phyloP scores from a whole-genome alignment of 192 early-diverging fungal species.

The Mortierella alpina region DNA sequence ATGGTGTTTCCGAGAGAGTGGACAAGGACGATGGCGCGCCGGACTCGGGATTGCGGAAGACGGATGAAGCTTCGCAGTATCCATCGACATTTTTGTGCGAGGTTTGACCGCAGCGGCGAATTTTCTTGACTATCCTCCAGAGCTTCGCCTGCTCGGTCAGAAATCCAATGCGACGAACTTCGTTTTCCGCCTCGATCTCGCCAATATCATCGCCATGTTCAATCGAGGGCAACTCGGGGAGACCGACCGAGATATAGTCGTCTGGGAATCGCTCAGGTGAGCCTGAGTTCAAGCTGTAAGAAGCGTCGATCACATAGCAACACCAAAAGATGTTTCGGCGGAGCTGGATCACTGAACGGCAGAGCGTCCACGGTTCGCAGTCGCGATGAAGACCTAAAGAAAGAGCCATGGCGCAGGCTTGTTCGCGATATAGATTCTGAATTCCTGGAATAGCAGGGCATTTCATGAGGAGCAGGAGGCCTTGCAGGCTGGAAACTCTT shows the following conservation, averaged over 20 bases:
- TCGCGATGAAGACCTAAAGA: slow-evolving; percentile 47
- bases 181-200: slow-evolving; percentile 37
- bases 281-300: slow-evolving; percentile 41
- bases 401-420: slow-evolving; percentile 52
- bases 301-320: slow-evolving; percentile 50
- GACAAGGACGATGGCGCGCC: not conserved
- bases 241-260: slow-evolving; percentile 41
- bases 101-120: slow-evolving; percentile 48
- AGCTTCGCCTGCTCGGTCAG: slow-evolving; percentile 54
- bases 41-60: slow-evolving; percentile 12
- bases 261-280: slow-evolving; percentile 47
- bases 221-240: slow-evolving; percentile 26
- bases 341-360: slow-evolving; percentile 42
- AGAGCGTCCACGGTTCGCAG: slow-evolving; percentile 45
- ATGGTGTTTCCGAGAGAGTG: not conserved
- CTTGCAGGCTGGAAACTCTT: slow-evolving; percentile 39
- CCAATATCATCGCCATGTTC: slow-evolving; percentile 43
- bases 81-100: slow-evolving; percentile 28
- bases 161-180: slow-evolving; percentile 39
- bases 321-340: slow-evolving; percentile 54
- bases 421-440: slow-evolving; percentile 49
- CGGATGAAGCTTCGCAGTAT: slow-evolving; percentile 21
- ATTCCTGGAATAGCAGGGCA: slow-evolving; percentile 44
- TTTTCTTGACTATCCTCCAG: slow-evolving; percentile 55
- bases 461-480: slow-evolving; percentile 43